Base-by-base conservation (phyloP, 129 eudicot genomes). In the Rutidosis leptorrhynchoides region DNA sequence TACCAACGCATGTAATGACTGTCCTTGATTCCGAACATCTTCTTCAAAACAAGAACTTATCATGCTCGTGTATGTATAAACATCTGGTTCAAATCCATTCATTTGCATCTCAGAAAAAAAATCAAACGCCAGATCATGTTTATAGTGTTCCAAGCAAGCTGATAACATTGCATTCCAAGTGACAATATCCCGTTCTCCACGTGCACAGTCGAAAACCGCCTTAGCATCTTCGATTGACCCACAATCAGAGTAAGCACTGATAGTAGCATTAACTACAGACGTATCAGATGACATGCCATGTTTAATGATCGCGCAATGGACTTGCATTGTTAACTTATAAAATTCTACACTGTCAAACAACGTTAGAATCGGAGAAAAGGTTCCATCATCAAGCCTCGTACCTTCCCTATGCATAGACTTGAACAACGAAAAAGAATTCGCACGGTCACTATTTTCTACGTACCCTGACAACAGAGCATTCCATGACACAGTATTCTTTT, bases 91-190 rank as follows among this genome's bases (percentile, higher is more conserved):
- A 74, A 88, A 74, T 49, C 87, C 90, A 5, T 28, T 52, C 33
- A 66, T 70, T 40, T 73, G 83, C 97, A 91, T 81, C 48, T 85
- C 65, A 17, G 74, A 72, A 68, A 87, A 85, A 58, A 91, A 76
- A 29, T 65, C 25, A 69, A 91, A 85, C 6, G 87, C 96, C 60
- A 68, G 68, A 35, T 45, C 72, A 30, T 35, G 79, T 65, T 77
- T 62, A 59, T 80, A 77, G 79, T 83, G 87, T 21, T 74, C 81
- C 37, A 88, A 62, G 65, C 72, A 85, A 58, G 95, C 95, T 32
- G 85, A 95, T 67, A 92, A 33, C 85, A 92, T 88, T 32, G 95
- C 85, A 65, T 92, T 92, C 98, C 98, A 92, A 3, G 95, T 77
- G 42, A 91, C 96, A 48, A 83, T 64, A 76, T 91, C 96, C 63